Conservation (phyloP, 257 asterid genomes). For the Leonotis leonurus region DNA sequence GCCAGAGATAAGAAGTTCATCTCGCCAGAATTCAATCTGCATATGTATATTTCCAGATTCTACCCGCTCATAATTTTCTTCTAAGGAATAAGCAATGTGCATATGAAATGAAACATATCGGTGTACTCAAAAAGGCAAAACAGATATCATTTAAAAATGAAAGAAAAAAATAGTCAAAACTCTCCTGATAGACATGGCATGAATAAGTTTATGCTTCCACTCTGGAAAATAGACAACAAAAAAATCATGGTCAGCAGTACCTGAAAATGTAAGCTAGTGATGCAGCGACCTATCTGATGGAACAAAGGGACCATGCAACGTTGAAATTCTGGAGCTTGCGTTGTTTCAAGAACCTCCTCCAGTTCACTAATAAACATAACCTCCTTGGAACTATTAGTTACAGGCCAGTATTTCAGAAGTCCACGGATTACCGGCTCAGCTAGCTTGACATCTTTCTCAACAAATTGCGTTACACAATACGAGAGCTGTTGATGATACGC, state of each 20-base stretch:
- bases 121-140: not conserved
- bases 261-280: conserved; percentile 64
- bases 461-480: conserved; percentile 60
- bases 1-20: not conserved
- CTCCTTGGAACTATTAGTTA: conserved; percentile 62
- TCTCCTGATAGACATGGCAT: not conserved
- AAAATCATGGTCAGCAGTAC: conserved; percentile 5
- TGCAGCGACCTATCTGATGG: conserved; percentile 50
- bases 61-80: not conserved
- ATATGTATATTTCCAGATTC: not conserved
- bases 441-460: conserved; percentile 45
- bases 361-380: conserved; percentile 65
- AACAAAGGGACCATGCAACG: conserved; percentile 61
- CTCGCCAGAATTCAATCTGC: not conserved
- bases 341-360: conserved; percentile 59
- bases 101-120: not conserved
- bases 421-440: conserved; percentile 53
- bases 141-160: not conserved
- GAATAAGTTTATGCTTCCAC: not conserved
- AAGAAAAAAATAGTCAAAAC: not conserved
- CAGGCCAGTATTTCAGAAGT: conserved; percentile 63
- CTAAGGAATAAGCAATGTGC: not conserved
- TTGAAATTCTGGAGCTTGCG: conserved; percentile 55
- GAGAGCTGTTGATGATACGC: conserved; percentile 58
- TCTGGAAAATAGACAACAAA: not conserved